Percentiles rank a stretch among this genome's conserved stretches.
Evolutionary conservation across 208 protist species (phyloP).

Genomic region (Trypanosoma theileri): DNA sequence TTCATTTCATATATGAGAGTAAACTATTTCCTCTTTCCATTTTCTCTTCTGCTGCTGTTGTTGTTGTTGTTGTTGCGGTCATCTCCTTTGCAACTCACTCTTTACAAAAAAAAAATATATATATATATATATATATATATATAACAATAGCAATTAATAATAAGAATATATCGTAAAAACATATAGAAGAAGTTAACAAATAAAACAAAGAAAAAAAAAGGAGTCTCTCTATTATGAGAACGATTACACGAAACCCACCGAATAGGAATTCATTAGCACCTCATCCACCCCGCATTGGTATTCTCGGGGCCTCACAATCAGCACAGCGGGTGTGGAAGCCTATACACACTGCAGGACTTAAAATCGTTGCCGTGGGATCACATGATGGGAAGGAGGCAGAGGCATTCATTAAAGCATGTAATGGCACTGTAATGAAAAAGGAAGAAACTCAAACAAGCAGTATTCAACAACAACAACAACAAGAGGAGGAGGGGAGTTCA

Average conservation of each 20-base stretch:
- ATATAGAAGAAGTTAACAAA: background rate
- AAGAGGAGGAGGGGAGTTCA: background rate
- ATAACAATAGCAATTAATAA: background rate
- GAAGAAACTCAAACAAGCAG: background rate
- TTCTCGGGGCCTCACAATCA: constrained; percentile 1
- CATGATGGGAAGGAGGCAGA: background rate
- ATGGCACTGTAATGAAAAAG: background rate
- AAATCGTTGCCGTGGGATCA: constrained; percentile 6
- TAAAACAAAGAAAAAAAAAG: background rate
- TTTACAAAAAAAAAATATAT: background rate
- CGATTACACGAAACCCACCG: no score
- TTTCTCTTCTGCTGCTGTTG: no score
- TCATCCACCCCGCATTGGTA: constrained; percentile 5
- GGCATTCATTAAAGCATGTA: constrained; percentile 5
- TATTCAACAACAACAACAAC: background rate
- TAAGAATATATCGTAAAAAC: background rate
- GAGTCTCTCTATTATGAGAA: background rate
- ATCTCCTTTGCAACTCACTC: background rate
- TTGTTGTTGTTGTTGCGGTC: no score
- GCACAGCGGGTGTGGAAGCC: constrained; percentile 1
- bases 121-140: constrained; percentile 2
- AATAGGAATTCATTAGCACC: background rate
- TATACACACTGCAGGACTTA: constrained; percentile 9
- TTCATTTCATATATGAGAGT: no score
- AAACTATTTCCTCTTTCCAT: no score